These are phyloP conservation scores for Aethionema arabicum DNA, from an alignment of 345 rosid species.

Conservation along the genomic window DNA sequence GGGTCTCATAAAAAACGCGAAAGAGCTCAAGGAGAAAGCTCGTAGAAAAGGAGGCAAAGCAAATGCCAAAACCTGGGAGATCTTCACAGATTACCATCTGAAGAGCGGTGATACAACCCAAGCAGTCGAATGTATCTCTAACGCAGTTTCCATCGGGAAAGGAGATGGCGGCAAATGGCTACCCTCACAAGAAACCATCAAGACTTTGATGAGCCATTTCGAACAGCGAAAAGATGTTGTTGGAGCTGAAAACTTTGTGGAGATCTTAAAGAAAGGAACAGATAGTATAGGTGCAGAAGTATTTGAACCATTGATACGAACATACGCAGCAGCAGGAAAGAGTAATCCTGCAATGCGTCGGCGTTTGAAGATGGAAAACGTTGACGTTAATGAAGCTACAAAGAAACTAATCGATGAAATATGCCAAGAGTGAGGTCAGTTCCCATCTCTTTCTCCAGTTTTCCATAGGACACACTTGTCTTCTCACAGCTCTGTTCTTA, in stretches of 20 bases:
- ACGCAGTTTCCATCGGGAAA: slow-evolving; percentile 64
- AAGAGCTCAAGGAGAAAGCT: slow-evolving; percentile 67
- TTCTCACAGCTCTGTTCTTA: slow-evolving; percentile 24
- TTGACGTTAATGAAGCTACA: slow-evolving; percentile 56
- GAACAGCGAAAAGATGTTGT: slow-evolving; percentile 73
- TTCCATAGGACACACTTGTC: slow-evolving; percentile 8
- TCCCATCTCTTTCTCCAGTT: slow-evolving; percentile 15
- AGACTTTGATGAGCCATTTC: slow-evolving; percentile 60
- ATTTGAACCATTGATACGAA: slow-evolving; percentile 78
- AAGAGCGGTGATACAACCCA: slow-evolving; percentile 49
- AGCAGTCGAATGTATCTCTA: slow-evolving; percentile 64
- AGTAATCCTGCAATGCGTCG: slow-evolving; percentile 57
- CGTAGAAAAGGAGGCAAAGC: slow-evolving; percentile 63
- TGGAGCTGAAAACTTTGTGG: slow-evolving; percentile 76
- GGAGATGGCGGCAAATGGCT: slow-evolving; percentile 78
- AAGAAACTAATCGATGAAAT: slow-evolving; percentile 65
- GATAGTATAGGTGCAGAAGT: slow-evolving; percentile 59
- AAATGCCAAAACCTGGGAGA: slow-evolving; percentile 86
- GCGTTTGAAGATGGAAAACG: slow-evolving; percentile 80
- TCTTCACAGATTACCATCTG: slow-evolving; percentile 63
- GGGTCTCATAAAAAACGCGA: slow-evolving; percentile 61
- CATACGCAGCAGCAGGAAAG: slow-evolving; percentile 83
- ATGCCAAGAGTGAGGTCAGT: slow-evolving; percentile 52
- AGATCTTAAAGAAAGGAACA: slow-evolving; percentile 66
- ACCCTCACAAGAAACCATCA: slow-evolving; percentile 58